Conservation (phyloP, 2,329 filamentous ascomycete species). For the Westerdykella sp. region DNA sequence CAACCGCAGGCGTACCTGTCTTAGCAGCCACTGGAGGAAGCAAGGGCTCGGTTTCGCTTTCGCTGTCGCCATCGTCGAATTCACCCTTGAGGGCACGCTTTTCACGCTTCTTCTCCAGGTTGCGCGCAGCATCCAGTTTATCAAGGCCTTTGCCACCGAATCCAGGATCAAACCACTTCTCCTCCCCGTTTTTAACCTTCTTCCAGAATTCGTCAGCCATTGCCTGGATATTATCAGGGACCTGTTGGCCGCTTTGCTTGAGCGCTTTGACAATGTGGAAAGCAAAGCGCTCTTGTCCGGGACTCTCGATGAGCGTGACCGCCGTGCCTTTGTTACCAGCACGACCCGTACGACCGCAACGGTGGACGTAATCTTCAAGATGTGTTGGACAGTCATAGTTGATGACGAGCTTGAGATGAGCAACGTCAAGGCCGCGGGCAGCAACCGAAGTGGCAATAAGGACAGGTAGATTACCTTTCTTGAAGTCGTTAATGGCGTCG, state of each 20-base stretch:
- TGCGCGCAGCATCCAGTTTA: constrained; percentile 82
- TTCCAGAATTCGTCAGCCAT: constrained; percentile 66
- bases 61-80: constrained; percentile 79
- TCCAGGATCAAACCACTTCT: constrained; percentile 73
- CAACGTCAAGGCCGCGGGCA: constrained; percentile 89
- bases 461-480: constrained; percentile 80
- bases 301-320: constrained; percentile 88
- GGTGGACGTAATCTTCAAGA: constrained; percentile 92
- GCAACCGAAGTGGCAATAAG: constrained; percentile 93
- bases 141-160: constrained; percentile 96
- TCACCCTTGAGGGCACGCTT: constrained; percentile 72
- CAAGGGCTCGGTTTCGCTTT: constrained; percentile 62
- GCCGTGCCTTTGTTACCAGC: constrained; percentile 93
- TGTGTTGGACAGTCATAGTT: constrained; percentile 95
- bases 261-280: constrained; percentile 84
- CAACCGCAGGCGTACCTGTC: constrained; percentile 44
- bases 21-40: constrained; percentile 49
- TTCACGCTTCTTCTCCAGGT: constrained; percentile 78
- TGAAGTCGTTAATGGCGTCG: constrained; percentile 89
- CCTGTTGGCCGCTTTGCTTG: constrained; percentile 79
- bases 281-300: constrained; percentile 85
- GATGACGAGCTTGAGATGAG: constrained; percentile 90
- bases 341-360: constrained; percentile 86
- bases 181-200: constrained; percentile 88
- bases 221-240: constrained; percentile 63